Base-by-base conservation (phyloP, 495 filamentous ascomycete genomes). In the Aspergillus wentii region DNA sequence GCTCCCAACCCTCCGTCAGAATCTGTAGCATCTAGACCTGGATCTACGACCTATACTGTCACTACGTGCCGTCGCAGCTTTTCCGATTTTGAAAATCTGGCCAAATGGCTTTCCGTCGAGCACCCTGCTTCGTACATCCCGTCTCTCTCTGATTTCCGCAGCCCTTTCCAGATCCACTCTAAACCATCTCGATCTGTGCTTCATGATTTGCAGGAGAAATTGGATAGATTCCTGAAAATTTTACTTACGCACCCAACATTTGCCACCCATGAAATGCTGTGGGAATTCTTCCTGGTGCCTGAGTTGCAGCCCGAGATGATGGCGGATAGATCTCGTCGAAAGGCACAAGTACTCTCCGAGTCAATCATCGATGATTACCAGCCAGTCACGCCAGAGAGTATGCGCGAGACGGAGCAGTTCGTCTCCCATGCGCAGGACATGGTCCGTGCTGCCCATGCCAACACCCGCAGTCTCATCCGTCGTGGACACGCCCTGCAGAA, bases 201-300 rank as follows among this genome's bases (percentile, higher is more conserved):
- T 23, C 81, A 86, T 42, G 88, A 96, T 54, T 83, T 88, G 19
- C 94, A 97, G 58, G 62, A 90, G 30, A 82, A 83, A 19, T 78
- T 95, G 6, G 88, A 97, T 61, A 78, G 76, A 22, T 95, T 96
- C 50, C 62, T 99, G 40, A 83, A 85, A 30, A 85, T 88, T 6
- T 72, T 99, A 16, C 70, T 99, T 21, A 69, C 78, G 0, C 94
- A 99, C 52, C 85, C 94, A 3, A 96, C 92, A 4, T 97, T 99
- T 57, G 79, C 88, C 1, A 96, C 86, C 1, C 94, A 97, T 54
- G 94, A 99, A 66, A 86, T 96, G 74, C 70, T 99, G 5, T 99
- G 94, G 94, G 94, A 99, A 50, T 99, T 99, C 64, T 94, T 99
- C 61, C 76, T 99, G 2, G 91, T 97, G 11, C 94, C 94, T 2